These are phyloP conservation scores for Aspergillus sp. DNA, from an alignment of 2,329 filamentous ascomycete genomes.

Conservation along the genomic window DNA sequence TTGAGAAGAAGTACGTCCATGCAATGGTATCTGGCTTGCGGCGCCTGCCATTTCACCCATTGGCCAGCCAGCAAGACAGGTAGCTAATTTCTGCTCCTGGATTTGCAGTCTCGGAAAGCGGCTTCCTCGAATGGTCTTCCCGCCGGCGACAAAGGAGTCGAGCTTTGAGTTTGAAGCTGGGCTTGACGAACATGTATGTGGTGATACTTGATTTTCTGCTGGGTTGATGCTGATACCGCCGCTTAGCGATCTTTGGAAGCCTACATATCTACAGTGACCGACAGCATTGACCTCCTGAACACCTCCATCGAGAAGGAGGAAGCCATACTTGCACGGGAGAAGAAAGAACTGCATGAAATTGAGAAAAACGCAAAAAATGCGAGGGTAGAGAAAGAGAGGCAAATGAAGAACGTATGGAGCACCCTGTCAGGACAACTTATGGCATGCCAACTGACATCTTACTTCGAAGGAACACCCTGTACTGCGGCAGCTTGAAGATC, in stretches of 20 bases:
- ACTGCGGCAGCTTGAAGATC: constrained; percentile 26
- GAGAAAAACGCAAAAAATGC: constrained; percentile 35
- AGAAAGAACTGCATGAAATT: constrained; percentile 31
- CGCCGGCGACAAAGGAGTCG: constrained; percentile 32
- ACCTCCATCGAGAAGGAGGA: constrained; percentile 36
- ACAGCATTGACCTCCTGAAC: constrained; percentile 31
- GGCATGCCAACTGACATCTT: constrained; percentile 8
- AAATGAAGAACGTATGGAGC: constrained; percentile 31
- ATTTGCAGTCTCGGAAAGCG: constrained; percentile 30
- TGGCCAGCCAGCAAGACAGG: no score
- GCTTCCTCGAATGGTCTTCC: constrained; percentile 39
- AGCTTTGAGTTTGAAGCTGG: constrained; percentile 37
- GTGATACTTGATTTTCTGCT: neutral
- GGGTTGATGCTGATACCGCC: constrained; percentile 6
- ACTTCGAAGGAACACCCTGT: constrained; percentile 30
- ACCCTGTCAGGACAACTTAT: neutral
- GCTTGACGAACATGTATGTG: constrained; percentile 33
- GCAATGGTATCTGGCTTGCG: no score
- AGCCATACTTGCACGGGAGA: constrained; percentile 31
- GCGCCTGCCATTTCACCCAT: no score
- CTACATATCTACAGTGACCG: constrained; percentile 30
- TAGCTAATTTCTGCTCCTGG: no score
- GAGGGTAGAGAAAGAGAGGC: constrained; percentile 29
- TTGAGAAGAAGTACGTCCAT: constrained; percentile 33
- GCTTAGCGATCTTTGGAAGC: constrained; percentile 28